A percentile compares a stretch with the other conserved stretches of the same genome.
Evolutionary conservation across 306 rosid genomes (phyloP).

Genomic region (Pterocarpus santalinus): DNA sequence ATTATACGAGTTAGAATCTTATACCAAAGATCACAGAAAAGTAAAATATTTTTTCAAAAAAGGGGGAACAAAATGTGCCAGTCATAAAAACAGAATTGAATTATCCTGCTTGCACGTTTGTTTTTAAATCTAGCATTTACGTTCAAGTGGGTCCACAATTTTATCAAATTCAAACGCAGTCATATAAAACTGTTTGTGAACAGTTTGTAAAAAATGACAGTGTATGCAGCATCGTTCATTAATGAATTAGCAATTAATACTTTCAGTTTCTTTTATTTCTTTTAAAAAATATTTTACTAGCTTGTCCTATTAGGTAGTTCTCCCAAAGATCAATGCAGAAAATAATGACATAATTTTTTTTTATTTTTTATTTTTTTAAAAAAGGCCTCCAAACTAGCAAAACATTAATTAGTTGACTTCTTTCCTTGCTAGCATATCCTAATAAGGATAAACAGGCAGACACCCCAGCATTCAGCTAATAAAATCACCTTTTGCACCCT

Average conservation of each 20-base stretch:
- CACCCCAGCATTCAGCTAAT: constrained; percentile 11
- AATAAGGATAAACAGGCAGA: constrained; percentile 8
- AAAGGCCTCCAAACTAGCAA: constrained; percentile 28
- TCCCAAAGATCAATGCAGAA: constrained; percentile 26
- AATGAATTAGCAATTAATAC: background rate
- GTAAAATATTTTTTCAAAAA: background rate
- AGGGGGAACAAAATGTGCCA: background rate
- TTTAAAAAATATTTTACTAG: background rate
- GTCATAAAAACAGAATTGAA: constrained; percentile 10
- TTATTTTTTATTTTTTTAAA: background rate
- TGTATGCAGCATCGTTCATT: background rate
- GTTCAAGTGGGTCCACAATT: constrained; percentile 10
- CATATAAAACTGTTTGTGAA: constrained; percentile 11
- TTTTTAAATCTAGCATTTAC: constrained; percentile 15
- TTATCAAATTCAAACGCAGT: background rate
- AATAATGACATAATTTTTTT: background rate
- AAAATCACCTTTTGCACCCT: constrained; percentile 7
- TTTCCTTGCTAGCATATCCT: constrained; percentile 25
- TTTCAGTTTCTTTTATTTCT: background rate
- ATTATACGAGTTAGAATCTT: background rate
- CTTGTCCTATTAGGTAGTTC: background rate
- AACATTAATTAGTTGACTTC: constrained; percentile 9
- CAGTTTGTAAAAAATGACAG: constrained; percentile 21
- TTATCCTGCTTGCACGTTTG: background rate
- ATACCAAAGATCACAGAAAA: constrained; percentile 1